phyloP scores from a whole-genome alignment of 257 asterid genomes.

The Rauvolfia tetraphylla region DNA sequence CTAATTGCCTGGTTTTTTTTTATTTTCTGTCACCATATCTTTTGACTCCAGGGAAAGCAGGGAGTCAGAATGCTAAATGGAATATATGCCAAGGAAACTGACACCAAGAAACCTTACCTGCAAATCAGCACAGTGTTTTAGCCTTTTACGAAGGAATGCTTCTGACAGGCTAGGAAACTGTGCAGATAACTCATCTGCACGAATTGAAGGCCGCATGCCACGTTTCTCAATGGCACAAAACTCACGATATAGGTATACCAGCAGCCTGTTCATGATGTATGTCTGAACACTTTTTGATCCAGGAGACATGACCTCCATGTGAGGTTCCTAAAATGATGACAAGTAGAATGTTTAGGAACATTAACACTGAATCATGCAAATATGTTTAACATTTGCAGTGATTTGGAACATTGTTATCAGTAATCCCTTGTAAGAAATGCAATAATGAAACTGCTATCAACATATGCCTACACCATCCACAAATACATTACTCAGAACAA shows the following conservation, averaged over 20 bases:
- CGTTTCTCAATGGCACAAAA: constrained; percentile 79
- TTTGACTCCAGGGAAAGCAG: background rate
- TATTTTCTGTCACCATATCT: background rate
- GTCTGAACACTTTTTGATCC: constrained; percentile 80
- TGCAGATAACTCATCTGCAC: constrained; percentile 69
- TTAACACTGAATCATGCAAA: background rate
- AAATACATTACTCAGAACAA: background rate
- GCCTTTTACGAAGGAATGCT: constrained; percentile 74
- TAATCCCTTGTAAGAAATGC: background rate
- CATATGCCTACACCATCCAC: background rate
- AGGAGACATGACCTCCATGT: constrained; percentile 91
- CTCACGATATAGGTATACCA: constrained; percentile 86
- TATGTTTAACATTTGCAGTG: background rate
- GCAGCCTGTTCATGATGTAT: constrained; percentile 82
- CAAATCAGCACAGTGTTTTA: constrained; percentile 81
- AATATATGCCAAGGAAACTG: background rate
- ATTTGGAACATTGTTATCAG: background rate
- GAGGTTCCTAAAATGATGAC: constrained; percentile 72
- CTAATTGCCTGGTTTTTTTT: background rate
- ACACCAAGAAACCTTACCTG: constrained; percentile 49
- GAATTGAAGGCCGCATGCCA: constrained; percentile 75
- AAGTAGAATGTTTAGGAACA: constrained; percentile 8
- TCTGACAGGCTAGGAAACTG: constrained; percentile 84
- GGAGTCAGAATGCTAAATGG: background rate
- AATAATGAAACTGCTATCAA: background rate